Conservation (phyloP, 108 stramenopile genomes). For the Discostella pseudostelligera region DNA sequence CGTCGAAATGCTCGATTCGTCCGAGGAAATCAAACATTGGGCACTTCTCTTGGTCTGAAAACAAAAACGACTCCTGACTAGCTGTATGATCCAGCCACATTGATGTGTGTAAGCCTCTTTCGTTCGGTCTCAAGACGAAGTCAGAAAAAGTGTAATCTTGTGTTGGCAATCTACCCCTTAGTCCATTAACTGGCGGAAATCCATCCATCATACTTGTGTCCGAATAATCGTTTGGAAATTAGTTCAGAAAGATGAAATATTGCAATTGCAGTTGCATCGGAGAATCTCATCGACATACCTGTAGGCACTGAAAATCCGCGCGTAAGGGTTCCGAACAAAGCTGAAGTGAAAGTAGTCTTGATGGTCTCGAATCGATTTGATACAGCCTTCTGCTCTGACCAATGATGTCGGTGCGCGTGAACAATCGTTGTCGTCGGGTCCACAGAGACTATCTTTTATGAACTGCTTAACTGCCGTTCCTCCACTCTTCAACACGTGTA, state of each 20-base stretch:
- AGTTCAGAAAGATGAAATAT: too few species aligned
- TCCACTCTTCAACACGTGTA: constrained; percentile 47
- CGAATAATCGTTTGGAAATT: neutral
- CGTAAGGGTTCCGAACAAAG: constrained; percentile 51
- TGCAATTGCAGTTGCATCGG: too few species aligned
- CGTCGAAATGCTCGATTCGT: constrained; percentile 38
- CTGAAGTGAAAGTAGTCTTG: constrained; percentile 45
- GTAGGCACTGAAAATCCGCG: constrained; percentile 31
- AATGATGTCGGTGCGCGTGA: constrained; percentile 13
- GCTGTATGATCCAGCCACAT: constrained; percentile 30
- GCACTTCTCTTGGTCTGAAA: constrained; percentile 23
- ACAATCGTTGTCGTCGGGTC: constrained; percentile 26
- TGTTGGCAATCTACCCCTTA: constrained; percentile 17
- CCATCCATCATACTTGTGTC: constrained; percentile 39
- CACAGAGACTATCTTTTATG: constrained; percentile 39
- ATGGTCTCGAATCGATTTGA: constrained; percentile 14
- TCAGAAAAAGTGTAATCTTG: constrained; percentile 34
- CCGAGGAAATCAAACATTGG: constrained; percentile 43
- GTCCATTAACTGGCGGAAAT: constrained; percentile 7
- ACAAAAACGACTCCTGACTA: constrained; percentile 18
- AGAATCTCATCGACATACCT: constrained; percentile 5
- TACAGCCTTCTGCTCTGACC: constrained; percentile 24
- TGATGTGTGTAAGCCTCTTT: constrained; percentile 24
- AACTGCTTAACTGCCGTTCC: constrained; percentile 44
- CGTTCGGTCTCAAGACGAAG: constrained; percentile 27